A percentile compares a stretch with the other conserved stretches of the same genome.
Evolutionary conservation across 2,329 filamentous ascomycete species (phyloP).

Genomic region (Nectriaceae sp.): DNA sequence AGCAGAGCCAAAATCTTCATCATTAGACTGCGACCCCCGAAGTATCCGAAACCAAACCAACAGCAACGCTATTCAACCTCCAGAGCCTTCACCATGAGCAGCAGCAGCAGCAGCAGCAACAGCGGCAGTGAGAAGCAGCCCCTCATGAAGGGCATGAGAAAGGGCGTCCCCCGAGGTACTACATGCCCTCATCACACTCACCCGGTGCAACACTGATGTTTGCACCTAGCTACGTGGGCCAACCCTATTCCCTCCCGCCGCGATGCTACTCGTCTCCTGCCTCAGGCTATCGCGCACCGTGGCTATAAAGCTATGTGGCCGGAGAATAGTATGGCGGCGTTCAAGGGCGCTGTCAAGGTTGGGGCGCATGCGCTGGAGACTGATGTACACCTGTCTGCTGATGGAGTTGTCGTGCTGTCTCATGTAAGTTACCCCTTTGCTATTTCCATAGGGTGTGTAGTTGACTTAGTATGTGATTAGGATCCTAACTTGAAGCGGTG

Average conservation of each 20-base stretch:
- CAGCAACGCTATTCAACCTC: no score
- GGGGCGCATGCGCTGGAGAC: conserved; percentile 85
- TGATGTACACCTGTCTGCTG: conserved; percentile 80
- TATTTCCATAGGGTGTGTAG: no score
- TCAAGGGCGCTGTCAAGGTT: conserved; percentile 70
- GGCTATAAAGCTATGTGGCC: conserved; percentile 77
- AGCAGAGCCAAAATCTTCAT: not conserved
- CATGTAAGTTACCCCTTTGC: conserved; percentile 58
- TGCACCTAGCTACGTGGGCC: conserved; percentile 35
- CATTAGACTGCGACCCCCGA: not conserved
- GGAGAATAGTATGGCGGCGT: conserved; percentile 84
- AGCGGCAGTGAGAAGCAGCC: not conserved
- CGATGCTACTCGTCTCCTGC: conserved; percentile 41
- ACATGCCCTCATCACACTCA: not conserved
- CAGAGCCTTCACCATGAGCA: not conserved
- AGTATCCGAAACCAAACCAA: not conserved
- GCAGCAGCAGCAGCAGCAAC: not conserved
- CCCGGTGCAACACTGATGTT: not conserved
- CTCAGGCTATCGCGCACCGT: conserved; percentile 76
- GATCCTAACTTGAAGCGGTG: conserved; percentile 78
- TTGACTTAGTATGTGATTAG: no score
- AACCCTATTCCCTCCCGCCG: conserved; percentile 32
- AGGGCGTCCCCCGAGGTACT: not conserved
- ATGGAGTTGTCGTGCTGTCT: conserved; percentile 82
- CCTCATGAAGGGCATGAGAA: not conserved